Conservation (phyloP, 306 rosid species). For the Quercus mongolica region DNA sequence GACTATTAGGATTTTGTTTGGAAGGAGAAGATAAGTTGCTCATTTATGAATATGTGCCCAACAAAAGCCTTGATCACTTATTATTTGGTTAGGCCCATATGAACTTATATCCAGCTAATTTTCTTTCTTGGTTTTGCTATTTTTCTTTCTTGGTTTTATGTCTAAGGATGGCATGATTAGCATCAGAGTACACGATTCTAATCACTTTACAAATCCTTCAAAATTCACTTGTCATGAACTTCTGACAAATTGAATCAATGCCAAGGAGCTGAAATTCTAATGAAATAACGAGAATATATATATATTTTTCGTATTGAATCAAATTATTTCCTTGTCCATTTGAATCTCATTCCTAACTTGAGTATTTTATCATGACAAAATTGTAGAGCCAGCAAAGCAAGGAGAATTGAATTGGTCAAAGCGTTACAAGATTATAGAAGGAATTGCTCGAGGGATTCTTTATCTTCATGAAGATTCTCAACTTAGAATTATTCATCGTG, state of each 20-base stretch:
- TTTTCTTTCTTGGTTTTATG: no score
- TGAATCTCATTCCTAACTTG: not conserved
- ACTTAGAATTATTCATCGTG: conserved; percentile 58
- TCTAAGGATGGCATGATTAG: no score
- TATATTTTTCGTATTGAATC: no score
- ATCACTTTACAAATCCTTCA: not conserved
- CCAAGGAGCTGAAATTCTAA: no score
- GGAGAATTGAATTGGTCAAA: conserved; percentile 44
- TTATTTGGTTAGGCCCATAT: conserved; percentile 46
- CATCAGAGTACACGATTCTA: no score
- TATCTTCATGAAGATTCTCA: conserved; percentile 68
- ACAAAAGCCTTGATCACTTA: conserved; percentile 55
- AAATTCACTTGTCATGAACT: not conserved
- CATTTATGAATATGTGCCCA: conserved; percentile 62
- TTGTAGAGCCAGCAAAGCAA: conserved; percentile 34
- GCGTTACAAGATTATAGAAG: conserved; percentile 46
- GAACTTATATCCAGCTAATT: not conserved
- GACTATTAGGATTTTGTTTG: conserved; percentile 56
- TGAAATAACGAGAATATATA: no score
- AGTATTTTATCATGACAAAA: conserved; percentile 7
- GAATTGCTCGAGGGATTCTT: conserved; percentile 58
- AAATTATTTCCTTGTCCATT: no score
- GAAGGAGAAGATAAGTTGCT: conserved; percentile 55
- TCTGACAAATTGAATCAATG: not conserved
- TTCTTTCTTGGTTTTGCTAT: no score